A percentile compares a stretch with the other conserved stretches of the same genome.
Conservation (phyloP, 192 early-diverging fungal genomes). For the Entomortierella chlamydospora region DNA sequence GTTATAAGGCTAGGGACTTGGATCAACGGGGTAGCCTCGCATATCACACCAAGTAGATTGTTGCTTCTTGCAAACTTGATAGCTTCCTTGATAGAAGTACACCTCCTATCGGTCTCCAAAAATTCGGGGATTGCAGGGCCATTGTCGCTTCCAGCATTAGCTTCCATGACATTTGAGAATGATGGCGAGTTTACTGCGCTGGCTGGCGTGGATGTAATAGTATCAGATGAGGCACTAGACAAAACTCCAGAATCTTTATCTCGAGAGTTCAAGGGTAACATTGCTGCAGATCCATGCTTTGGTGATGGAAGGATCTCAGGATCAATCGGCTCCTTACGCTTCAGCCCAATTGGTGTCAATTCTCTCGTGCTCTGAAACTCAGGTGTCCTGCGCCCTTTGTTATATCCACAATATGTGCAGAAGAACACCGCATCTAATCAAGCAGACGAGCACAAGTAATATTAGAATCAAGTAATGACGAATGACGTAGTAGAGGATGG, state of each 20-base stretch:
- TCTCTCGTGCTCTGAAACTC: background rate
- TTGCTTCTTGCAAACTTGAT: slow-evolving; percentile 92
- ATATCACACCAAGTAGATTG: slow-evolving; percentile 94
- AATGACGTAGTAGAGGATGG: background rate
- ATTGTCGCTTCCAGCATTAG: background rate
- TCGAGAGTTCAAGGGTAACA: background rate
- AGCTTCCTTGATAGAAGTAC: slow-evolving; percentile 90
- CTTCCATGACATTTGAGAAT: background rate
- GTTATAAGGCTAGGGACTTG: slow-evolving; percentile 93
- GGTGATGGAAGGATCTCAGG: slow-evolving; percentile 38
- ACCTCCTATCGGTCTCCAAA: slow-evolving; percentile 56
- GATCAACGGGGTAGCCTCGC: slow-evolving; percentile 88
- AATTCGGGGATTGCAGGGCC: slow-evolving; percentile 5
- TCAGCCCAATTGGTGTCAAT: background rate
- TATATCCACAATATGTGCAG: slow-evolving; percentile 83
- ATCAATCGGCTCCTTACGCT: slow-evolving; percentile 32
- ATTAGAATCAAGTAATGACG: background rate
- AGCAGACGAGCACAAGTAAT: background rate
- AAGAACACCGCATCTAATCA: slow-evolving; percentile 90
- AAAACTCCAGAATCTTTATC: slow-evolving; percentile 7
- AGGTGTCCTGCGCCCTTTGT: slow-evolving; percentile 13
- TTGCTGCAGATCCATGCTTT: slow-evolving; percentile 23
- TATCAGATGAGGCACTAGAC: slow-evolving; percentile 22
- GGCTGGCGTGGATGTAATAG: slow-evolving; percentile 19
- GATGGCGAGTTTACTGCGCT: slow-evolving; percentile 10